Conservation (phyloP, 768 basidiomycete species). For the Myochromella boudieri region DNA sequence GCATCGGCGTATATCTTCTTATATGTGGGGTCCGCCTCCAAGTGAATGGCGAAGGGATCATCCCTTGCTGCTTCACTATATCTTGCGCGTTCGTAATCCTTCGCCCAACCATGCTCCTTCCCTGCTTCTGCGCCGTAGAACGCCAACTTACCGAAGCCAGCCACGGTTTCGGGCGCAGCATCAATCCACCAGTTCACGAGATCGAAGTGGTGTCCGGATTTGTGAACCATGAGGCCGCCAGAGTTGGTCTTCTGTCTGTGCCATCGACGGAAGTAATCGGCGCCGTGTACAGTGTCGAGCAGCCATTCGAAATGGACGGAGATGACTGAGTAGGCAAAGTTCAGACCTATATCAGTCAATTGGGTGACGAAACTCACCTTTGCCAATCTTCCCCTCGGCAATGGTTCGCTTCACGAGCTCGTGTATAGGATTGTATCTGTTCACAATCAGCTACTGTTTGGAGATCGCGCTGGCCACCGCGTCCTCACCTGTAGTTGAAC, state of each 20-base stretch:
- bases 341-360: not conserved
- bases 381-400: slow-evolving; percentile 45
- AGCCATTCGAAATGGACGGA: slow-evolving; percentile 56
- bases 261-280: slow-evolving; percentile 54
- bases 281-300: slow-evolving; percentile 51
- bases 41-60: slow-evolving; percentile 50
- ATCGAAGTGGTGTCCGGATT: slow-evolving; percentile 49
- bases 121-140: slow-evolving; percentile 50
- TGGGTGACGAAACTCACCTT: slow-evolving; percentile 20
- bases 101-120: slow-evolving; percentile 45
- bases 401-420: slow-evolving; percentile 48
- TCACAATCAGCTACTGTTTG: not conserved
- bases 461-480: no score
- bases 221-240: slow-evolving; percentile 46
- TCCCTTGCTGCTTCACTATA: slow-evolving; percentile 39
- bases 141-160: slow-evolving; percentile 43
- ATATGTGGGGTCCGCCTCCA: slow-evolving; percentile 41
- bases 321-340: slow-evolving; percentile 28
- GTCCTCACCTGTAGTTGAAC: slow-evolving; percentile 38
- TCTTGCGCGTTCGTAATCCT: slow-evolving; percentile 42
- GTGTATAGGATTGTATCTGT: slow-evolving; percentile 47
- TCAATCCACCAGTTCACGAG: slow-evolving; percentile 58
- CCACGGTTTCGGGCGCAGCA: slow-evolving; percentile 42
- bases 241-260: slow-evolving; percentile 43
- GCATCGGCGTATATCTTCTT: slow-evolving; percentile 47